Conservation (phyloP, 2,329 filamentous ascomycete genomes). For the Sporothrix sp. region DNA sequence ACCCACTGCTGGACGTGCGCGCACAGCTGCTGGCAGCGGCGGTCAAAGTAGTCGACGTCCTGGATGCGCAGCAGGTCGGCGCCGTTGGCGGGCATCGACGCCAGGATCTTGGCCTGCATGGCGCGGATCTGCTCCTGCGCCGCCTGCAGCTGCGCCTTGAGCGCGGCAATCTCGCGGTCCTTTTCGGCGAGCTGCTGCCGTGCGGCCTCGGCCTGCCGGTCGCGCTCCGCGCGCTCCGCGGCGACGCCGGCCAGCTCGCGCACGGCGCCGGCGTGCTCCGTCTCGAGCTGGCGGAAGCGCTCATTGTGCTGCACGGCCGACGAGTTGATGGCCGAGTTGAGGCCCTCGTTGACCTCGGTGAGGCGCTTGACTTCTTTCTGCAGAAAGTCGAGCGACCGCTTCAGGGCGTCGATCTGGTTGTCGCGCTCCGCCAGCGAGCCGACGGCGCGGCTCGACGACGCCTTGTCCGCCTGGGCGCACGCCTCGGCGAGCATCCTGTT, state of each 20-base stretch:
- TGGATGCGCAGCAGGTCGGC: slow-evolving; percentile 58
- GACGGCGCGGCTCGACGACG: slow-evolving; percentile 49
- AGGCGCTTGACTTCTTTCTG: slow-evolving; percentile 74
- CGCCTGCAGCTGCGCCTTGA: slow-evolving; percentile 68
- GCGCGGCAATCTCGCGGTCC: slow-evolving; percentile 68
- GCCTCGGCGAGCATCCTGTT: slow-evolving; percentile 72
- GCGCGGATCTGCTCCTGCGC: slow-evolving; percentile 54
- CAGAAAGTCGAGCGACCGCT: slow-evolving; percentile 66
- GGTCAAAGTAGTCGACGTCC: slow-evolving; percentile 93
- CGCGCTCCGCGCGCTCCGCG: slow-evolving; percentile 50
- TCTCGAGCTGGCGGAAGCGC: slow-evolving; percentile 57
- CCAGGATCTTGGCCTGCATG: slow-evolving; percentile 49
- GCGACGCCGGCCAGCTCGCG: slow-evolving; percentile 62
- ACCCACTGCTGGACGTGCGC: slow-evolving; percentile 98
- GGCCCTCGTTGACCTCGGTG: slow-evolving; percentile 70
- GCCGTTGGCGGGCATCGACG: slow-evolving; percentile 47
- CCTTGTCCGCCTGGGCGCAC: slow-evolving; percentile 56
- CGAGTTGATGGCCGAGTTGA: slow-evolving; percentile 67
- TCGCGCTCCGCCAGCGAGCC: slow-evolving; percentile 71
- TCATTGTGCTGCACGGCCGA: slow-evolving; percentile 67
- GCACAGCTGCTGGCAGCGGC: slow-evolving; percentile 86
- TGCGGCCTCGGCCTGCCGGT: slow-evolving; percentile 25
- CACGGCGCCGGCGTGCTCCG: slow-evolving; percentile 54
- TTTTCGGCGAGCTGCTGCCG: slow-evolving; percentile 57
- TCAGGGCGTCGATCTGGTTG: slow-evolving; percentile 74